phyloP scores from a whole-genome alignment of 73 alveolate species.

The Blepharisma stoltei region DNA sequence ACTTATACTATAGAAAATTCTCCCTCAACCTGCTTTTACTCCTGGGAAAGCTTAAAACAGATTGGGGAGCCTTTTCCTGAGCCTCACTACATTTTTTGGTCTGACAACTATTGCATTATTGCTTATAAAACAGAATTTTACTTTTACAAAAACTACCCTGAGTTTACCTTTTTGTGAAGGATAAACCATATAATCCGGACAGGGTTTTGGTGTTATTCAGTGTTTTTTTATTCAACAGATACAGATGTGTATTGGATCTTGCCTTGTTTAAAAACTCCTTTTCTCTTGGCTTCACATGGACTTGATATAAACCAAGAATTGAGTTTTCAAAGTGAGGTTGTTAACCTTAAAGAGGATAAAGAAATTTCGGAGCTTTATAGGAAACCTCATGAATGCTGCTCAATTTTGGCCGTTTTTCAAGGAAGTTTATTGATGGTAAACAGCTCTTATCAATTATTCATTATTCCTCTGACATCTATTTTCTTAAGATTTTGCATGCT shows the following conservation, averaged over 20 bases:
- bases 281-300: conserved; percentile 13
- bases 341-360: conserved; percentile 14
- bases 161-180: not conserved
- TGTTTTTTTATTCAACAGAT: conserved; percentile 25
- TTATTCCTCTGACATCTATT: not conserved
- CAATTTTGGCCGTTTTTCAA: not conserved
- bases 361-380: not conserved
- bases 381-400: conserved; percentile 15
- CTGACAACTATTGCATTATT: conserved; percentile 1
- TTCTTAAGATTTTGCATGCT: conserved; percentile 19
- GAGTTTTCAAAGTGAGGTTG: not conserved
- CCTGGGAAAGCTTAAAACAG: conserved; percentile 24
- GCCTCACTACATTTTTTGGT: conserved; percentile 10
- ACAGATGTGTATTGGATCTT: conserved; percentile 6
- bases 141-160: not conserved
- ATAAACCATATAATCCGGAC: not conserved
- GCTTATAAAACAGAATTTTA: conserved; percentile 7
- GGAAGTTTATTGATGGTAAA: not conserved
- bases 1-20: not conserved
- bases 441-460: not conserved
- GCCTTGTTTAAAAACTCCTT: conserved; percentile 13
- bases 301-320: not conserved
- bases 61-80: not conserved
- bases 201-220: conserved; percentile 23
- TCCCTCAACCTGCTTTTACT: not conserved